Evolutionary conservation across 2,329 filamentous ascomycete species (phyloP), one percentile per base, ranked within the genome.

Genomic region (Pseudogymnoascus sp.): DNA sequence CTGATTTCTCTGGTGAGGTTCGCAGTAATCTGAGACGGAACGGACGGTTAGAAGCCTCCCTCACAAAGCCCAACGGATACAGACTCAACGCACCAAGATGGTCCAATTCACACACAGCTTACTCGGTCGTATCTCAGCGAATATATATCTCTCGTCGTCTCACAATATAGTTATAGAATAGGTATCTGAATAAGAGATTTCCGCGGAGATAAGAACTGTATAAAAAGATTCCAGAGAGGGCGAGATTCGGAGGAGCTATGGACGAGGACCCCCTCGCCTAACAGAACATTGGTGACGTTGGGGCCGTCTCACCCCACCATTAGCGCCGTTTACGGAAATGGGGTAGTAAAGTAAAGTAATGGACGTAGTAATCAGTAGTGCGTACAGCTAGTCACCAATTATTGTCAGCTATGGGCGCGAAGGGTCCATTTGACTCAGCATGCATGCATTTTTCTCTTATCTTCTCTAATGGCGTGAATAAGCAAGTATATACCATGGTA

Each of bases 271-370:
- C 50, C 26, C 28, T 56, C 50, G 28, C 50, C 50, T 56, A 35
- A 56, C 28, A 33, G n/a, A 33, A 33, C 50, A 56, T 56, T 56
- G 50, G 50, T 56, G 50, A 56, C 50, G 50, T 56, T 56, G 28
- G 46, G 46, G 19, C 26, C 26, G 46, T 56, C 46, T 56, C 46
- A 56, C 50, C 50, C 50, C 50, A 56, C 50, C 28, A 56, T 33
- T 56, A 33, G 50, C 50, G 50, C 28, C n/a, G 16, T 56, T 56
- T 56, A 56, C 50, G 50, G 50, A 56, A 56, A 56, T 35, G 50
- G 50, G 50, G 28, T 33, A 43, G 19, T 43, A 43, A 19, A 19
- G 11, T n/a, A 10, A 10, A 6, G 19, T 4, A 24, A 2, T 46
- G 24, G 41, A 46, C 26, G 24, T 14, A 24, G 41, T 26, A 46